phyloP scores from a whole-genome alignment of 2,329 filamentous ascomycete species.

The Sporothrix dimorphospora region DNA sequence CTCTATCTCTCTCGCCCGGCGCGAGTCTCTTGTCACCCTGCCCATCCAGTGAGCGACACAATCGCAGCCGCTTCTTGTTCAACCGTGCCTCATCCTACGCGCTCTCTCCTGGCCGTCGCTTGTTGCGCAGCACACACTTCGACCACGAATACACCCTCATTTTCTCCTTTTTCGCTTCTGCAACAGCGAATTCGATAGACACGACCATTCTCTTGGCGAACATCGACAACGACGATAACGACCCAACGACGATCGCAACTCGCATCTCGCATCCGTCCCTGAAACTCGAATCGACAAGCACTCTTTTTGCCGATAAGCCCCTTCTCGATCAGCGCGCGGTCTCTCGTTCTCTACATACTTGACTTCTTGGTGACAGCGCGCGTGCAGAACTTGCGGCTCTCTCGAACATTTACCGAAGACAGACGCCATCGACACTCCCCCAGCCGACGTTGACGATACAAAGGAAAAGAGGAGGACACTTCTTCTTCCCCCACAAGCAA shows the following conservation, averaged over 20 bases:
- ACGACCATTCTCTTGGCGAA: slow-evolving; percentile 21
- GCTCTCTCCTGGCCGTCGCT: not conserved
- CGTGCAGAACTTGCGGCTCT: not conserved
- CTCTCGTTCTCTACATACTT: not conserved
- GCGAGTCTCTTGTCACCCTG: slow-evolving; percentile 26
- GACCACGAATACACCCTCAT: not conserved
- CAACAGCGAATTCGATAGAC: slow-evolving; percentile 22
- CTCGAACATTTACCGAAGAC: not conserved
- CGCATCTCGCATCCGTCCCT: too few species aligned
- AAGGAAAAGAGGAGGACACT: not conserved
- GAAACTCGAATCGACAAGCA: not conserved
- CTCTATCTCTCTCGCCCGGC: slow-evolving; percentile 29
- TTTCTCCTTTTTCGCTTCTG: not conserved
- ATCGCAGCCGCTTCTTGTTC: not conserved
- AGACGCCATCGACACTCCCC: not conserved
- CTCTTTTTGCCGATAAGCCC: not conserved
- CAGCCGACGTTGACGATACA: not conserved
- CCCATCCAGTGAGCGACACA: not conserved
- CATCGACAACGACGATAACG: not conserved
- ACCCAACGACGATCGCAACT: slow-evolving; percentile 7
- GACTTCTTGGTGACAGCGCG: not conserved
- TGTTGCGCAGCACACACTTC: not conserved
- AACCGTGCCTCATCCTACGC: not conserved
- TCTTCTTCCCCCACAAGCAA: not conserved
- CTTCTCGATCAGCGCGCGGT: not conserved